Evolutionary conservation across 2,329 filamentous ascomycete species (phyloP), one percentile per base, ranked within the genome.

Genomic region (Boeremia exigua): DNA sequence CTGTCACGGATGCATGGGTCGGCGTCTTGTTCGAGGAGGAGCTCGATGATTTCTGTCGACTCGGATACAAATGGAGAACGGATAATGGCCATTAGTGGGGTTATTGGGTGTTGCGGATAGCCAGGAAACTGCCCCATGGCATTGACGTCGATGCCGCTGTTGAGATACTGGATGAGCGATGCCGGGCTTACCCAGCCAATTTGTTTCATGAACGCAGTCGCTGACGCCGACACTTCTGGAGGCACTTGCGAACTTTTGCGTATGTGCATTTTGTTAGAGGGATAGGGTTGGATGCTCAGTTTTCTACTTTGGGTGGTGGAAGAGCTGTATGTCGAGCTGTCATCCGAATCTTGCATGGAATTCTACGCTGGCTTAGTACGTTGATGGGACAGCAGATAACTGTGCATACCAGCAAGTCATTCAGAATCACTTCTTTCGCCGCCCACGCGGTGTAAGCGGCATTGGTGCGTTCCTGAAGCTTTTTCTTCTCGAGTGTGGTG

Each of bases 151-250:
- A 57, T 53, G 15, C 54, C 54, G 33, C 48, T 53, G 23, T 57
- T 48, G 6, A 57, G 33, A 17, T 57, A 57, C 23, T 57, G 54
- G 11, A 57, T 27, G 33, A 57, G 54, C 38, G 48, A 57, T n/a
- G 48, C 54, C 15, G 54, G 48, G 48, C 48, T 57, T 2, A 57
- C 54, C 54, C 54, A 57, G 5, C 54, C 54, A 9, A 57, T 57
- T 30, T 57, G 48, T 34, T 57, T 32, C 44, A 57, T 57, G 15
- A 57, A 57, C 2, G 54, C 54, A 40, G 54, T 57, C 25, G 54
- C 54, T 38, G 54, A 57, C 12, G 48, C 43, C 12, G 54, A 57
- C 1, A 28, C 38, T n/a, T 57, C 39, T 7, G 43, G 17, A 8
- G 42, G 44, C 6, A 32, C 33, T 9, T 48, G 43, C 14, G 54